Base-by-base conservation (phyloP, 2,329 filamentous ascomycete genomes). In the Bipolaris victoriae region DNA sequence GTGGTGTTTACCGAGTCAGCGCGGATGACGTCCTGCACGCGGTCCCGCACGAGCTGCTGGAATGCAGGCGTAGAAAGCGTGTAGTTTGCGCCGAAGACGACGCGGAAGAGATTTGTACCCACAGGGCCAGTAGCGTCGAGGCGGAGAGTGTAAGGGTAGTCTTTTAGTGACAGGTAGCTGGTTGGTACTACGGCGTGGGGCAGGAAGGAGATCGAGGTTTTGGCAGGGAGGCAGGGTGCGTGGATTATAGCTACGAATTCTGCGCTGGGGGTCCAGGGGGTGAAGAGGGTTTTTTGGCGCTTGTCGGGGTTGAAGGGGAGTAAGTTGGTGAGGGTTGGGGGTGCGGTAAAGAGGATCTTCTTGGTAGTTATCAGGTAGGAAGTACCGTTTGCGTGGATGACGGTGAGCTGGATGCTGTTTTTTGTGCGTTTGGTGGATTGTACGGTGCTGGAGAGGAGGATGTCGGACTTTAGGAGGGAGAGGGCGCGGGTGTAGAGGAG, bases 401-500 rank as follows among this genome's bases (percentile, higher is more conserved):
- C 57, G 1, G 47, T 43, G 3, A 68, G 35, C 9, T 49, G 24
- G 2, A 58, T 43, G 5, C 58, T 57, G 20, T 26, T 13, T 1
- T 16, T 11, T 2, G 45, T 52, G 35, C 58, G 55, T 24, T 58
- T 46, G 1, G 44, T 54, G 26, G 49, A 31, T 7, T 52, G 39
- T 3, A 69, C 57, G n/a, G 20, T 55, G 40, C 48, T 60, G 3
- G 50, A 58, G 18, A 68, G 53, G 0, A 61, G 50, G 7, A 64
- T 55, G 37, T 65, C 60, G 1, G 55, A 9, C 15, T 51, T 43
- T 1, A 70, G 60, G 5, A 69, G 52, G 2, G 57, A 43, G 15
- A 67, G 62, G 16, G 68, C 64, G 24, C 64, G 65, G 45, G 66
- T 51, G 44, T 70, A 69, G 10, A 70, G 29, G 7, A 70, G 31